These are phyloP conservation scores for Saccharomyces cerevisiae DNA, from an alignment of 805 yeast species.

Conservation along the genomic window DNA sequence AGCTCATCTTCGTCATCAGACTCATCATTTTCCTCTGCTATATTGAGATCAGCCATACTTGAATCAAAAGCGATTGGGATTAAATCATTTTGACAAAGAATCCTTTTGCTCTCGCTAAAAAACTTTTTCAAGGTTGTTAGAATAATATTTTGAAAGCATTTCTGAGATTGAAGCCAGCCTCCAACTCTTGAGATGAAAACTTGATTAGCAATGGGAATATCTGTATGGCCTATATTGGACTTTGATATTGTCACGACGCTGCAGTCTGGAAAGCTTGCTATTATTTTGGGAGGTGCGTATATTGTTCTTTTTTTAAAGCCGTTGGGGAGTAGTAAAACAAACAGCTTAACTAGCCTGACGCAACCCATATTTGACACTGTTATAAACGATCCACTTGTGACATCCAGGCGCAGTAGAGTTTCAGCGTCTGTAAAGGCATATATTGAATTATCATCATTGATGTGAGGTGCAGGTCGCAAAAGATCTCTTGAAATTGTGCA, in stretches of 20 bases:
- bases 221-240: not conserved
- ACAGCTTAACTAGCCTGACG: constrained; percentile 12
- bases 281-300: constrained; percentile 22
- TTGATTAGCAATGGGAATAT: constrained; percentile 16
- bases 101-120: constrained; percentile 50
- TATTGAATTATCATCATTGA: constrained; percentile 21
- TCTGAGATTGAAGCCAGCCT: constrained; percentile 23
- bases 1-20: not conserved
- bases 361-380: constrained; percentile 4
- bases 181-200: constrained; percentile 25
- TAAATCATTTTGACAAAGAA: constrained; percentile 56
- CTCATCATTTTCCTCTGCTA: constrained; percentile 4
- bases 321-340: constrained; percentile 21
- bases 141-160: constrained; percentile 29
- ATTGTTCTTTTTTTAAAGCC: constrained; percentile 6
- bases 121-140: constrained; percentile 51
- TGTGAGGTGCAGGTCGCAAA: constrained; percentile 7
- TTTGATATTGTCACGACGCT: constrained; percentile 6
- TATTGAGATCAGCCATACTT: constrained; percentile 9
- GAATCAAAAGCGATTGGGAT: constrained; percentile 71
- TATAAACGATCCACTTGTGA: constrained; percentile 20
- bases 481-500: constrained; percentile 11
- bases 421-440: constrained; percentile 19
- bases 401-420: constrained; percentile 13
- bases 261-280: constrained; percentile 11